phyloP scores from a whole-genome alignment of 108 stramenopile genomes.

The Cyclotella choctawhatcheeana region DNA sequence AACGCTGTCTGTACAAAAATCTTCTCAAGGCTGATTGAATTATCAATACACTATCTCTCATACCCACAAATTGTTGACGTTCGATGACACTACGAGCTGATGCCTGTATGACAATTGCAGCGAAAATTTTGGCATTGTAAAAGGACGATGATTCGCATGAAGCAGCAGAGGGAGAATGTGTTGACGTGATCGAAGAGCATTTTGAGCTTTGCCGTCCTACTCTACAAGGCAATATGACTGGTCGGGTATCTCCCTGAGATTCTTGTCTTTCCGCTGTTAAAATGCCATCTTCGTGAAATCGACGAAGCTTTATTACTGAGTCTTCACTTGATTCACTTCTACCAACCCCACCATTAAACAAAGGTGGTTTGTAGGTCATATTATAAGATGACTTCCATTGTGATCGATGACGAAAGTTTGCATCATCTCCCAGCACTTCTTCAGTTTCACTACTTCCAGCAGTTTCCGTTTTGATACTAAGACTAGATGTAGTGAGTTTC shows the following conservation, averaged over 20 bases:
- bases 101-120: conserved; percentile 30
- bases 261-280: neutral
- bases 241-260: neutral
- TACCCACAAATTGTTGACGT: conserved; percentile 11
- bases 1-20: conserved; percentile 29
- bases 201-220: neutral
- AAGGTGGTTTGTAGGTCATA: conserved; percentile 43
- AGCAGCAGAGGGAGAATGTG: conserved; percentile 4
- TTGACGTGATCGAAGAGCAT: neutral
- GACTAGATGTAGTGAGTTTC: neutral
- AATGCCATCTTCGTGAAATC: neutral
- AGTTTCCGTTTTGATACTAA: neutral
- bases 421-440: no score
- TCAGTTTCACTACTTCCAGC: neutral
- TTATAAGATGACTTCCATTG: conserved; percentile 38
- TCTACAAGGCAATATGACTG: conserved; percentile 14
- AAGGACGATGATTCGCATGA: neutral
- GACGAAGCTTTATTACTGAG: conserved; percentile 5
- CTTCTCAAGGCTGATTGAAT: conserved; percentile 24
- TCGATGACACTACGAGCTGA: conserved; percentile 18
- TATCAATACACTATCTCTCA: conserved; percentile 19
- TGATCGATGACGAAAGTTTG: conserved; percentile 35
- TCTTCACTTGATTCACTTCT: conserved; percentile 21
- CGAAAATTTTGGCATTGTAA: conserved; percentile 1
- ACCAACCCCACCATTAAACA: conserved; percentile 9